Percentiles rank a stretch among this genome's conserved stretches.
Evolutionary conservation across 805 yeast species (phyloP).

Genomic region (Kuraishia ogatae): DNA sequence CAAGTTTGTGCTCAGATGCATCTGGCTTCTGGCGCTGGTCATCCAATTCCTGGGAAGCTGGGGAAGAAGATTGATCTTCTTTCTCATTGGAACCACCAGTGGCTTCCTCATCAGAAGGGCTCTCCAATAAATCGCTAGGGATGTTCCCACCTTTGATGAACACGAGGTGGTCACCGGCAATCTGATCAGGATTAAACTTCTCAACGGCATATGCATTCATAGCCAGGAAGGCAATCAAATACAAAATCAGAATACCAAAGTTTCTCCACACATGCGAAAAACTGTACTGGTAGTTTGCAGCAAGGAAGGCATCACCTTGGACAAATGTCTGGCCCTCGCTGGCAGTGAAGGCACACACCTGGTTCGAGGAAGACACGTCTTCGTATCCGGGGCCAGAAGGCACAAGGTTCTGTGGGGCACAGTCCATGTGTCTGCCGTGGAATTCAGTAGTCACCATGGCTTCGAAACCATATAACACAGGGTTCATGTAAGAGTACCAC

Average conservation of each 20-base stretch:
- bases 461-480: slow-evolving; percentile 53
- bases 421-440: slow-evolving; percentile 42
- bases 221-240: slow-evolving; percentile 12
- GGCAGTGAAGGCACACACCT: slow-evolving; percentile 54
- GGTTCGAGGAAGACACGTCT: slow-evolving; percentile 24
- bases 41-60: slow-evolving; percentile 2
- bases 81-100: neutral
- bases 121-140: slow-evolving; percentile 9
- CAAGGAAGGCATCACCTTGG: slow-evolving; percentile 50
- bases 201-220: slow-evolving; percentile 21
- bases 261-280: slow-evolving; percentile 30
- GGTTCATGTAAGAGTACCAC: slow-evolving; percentile 54
- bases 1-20: slow-evolving; percentile 1
- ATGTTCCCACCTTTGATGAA: slow-evolving; percentile 16
- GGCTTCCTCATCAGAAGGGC: neutral
- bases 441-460: slow-evolving; percentile 59
- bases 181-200: slow-evolving; percentile 17
- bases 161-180: slow-evolving; percentile 23
- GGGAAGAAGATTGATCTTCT: neutral
- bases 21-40: neutral
- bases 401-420: slow-evolving; percentile 30
- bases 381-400: slow-evolving; percentile 54
- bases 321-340: slow-evolving; percentile 43
- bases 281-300: slow-evolving; percentile 34
- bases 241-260: slow-evolving; percentile 22